Evolutionary conservation across 2,329 filamentous ascomycete genomes (phyloP).

Genomic region (Podosphaera fusca): DNA sequence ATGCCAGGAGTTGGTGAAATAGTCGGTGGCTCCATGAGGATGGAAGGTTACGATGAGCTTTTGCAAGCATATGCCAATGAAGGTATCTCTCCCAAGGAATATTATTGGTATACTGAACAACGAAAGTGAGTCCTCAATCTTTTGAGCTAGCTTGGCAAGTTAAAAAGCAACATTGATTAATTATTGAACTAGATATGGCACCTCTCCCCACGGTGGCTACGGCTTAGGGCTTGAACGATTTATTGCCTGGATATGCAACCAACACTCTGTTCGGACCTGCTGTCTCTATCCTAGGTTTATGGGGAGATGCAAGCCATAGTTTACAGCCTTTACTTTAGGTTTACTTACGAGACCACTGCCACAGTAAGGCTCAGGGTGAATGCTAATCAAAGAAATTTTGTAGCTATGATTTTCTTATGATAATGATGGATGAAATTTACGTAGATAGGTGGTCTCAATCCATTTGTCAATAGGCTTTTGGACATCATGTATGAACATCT

Average conservation of each 20-base stretch:
- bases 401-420: too few species aligned
- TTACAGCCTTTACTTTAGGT: too few species aligned
- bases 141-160: neutral
- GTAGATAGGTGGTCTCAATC: too few species aligned
- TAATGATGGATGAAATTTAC: too few species aligned
- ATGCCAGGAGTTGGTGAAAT: slow-evolving; percentile 96
- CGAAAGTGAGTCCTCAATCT: slow-evolving; percentile 43
- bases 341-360: too few species aligned
- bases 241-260: slow-evolving; percentile 39
- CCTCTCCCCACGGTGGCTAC: slow-evolving; percentile 60
- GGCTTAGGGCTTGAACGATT: slow-evolving; percentile 73
- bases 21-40: slow-evolving; percentile 89
- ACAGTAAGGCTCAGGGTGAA: too few species aligned
- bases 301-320: slow-evolving; percentile 53
- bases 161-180: neutral
- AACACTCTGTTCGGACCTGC: slow-evolving; percentile 39
- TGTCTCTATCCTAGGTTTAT: slow-evolving; percentile 65
- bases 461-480: too few species aligned
- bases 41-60: slow-evolving; percentile 74
- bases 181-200: slow-evolving; percentile 44
- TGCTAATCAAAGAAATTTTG: too few species aligned
- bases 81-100: slow-evolving; percentile 60
- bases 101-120: slow-evolving; percentile 96
- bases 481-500: too few species aligned
- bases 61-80: slow-evolving; percentile 73